phyloP scores from a whole-genome alignment of 2,329 filamentous ascomycete genomes.

The Colletotrichum camelliae region DNA sequence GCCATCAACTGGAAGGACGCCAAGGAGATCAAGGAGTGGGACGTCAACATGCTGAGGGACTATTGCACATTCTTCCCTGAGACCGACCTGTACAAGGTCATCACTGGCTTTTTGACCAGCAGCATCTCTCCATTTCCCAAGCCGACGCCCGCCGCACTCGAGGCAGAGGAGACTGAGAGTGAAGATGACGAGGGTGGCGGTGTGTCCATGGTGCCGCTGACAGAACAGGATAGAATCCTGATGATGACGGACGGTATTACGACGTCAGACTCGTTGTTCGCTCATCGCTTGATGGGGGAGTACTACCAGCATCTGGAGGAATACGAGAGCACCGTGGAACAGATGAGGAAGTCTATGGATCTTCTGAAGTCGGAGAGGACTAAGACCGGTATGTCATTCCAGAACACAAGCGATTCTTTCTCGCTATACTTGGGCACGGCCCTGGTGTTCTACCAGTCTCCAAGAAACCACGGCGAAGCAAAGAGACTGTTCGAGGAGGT shows the following conservation, averaged over 20 bases:
- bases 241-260: constrained; percentile 80
- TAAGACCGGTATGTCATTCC: constrained; percentile 72
- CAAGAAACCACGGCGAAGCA: constrained; percentile 87
- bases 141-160: constrained; percentile 25
- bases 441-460: constrained; percentile 87
- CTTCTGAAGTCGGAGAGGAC: constrained; percentile 64
- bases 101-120: constrained; percentile 83
- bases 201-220: constrained; percentile 62
- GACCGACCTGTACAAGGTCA: constrained; percentile 79
- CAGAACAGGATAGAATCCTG: constrained; percentile 78
- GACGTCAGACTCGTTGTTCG: constrained; percentile 74
- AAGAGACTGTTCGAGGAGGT: constrained; percentile 85
- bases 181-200: constrained; percentile 65
- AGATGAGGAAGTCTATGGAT: constrained; percentile 75
- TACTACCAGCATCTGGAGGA: constrained; percentile 88
- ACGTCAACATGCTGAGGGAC: constrained; percentile 77
- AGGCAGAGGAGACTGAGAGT: constrained; percentile 45
- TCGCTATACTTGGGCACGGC: constrained; percentile 84
- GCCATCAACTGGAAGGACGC: constrained; percentile 88
- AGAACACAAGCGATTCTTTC: constrained; percentile 75
- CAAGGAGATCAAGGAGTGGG: constrained; percentile 76
- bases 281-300: constrained; percentile 81
- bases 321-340: constrained; percentile 79
- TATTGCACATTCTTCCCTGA: constrained; percentile 87
- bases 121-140: constrained; percentile 81